A percentile compares a stretch with the other conserved stretches of the same genome.
Evolutionary conservation across 306 rosid genomes (phyloP).

Genomic region (Mimosa bimucronata): DNA sequence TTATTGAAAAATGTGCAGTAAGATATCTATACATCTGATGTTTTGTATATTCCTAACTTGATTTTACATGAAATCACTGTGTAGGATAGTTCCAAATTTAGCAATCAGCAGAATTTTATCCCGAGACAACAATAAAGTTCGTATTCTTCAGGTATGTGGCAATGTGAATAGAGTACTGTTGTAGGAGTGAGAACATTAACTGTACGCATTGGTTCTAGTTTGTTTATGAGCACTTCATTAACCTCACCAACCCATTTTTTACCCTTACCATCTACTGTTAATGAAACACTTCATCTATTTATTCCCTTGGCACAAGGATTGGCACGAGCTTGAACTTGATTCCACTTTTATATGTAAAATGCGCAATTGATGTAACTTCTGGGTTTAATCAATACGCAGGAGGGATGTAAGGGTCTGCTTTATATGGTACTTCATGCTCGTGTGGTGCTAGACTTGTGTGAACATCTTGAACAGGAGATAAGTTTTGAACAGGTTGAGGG

Average conservation of each 20-base stretch:
- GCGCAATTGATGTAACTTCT: conserved; percentile 7
- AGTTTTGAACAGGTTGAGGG: conserved; percentile 96
- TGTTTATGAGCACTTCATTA: conserved; percentile 21
- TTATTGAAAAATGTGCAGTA: not conserved
- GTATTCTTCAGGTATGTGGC: conserved; percentile 84
- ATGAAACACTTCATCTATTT: not conserved
- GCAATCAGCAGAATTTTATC: conserved; percentile 91
- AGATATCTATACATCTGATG: conserved; percentile 12
- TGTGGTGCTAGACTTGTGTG: conserved; percentile 87
- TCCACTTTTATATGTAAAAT: conserved; percentile 5
- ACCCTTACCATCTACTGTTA: conserved; percentile 1
- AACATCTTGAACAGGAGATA: conserved; percentile 80
- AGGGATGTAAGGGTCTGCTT: conserved; percentile 95
- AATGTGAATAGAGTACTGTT: conserved; percentile 17
- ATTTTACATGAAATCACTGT: conserved; percentile 29
- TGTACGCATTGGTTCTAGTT: conserved; percentile 5
- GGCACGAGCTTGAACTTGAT: conserved; percentile 24
- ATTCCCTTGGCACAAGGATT: not conserved
- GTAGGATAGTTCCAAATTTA: conserved; percentile 93
- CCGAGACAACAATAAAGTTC: conserved; percentile 93
- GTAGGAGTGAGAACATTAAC: conserved; percentile 16
- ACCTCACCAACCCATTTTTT: conserved; percentile 3
- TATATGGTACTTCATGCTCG: conserved; percentile 99
- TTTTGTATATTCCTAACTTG: conserved; percentile 31
- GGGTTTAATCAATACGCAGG: conserved; percentile 54